phyloP scores from a whole-genome alignment of 768 basidiomycete species.

The Leccinum disarticulatum region DNA sequence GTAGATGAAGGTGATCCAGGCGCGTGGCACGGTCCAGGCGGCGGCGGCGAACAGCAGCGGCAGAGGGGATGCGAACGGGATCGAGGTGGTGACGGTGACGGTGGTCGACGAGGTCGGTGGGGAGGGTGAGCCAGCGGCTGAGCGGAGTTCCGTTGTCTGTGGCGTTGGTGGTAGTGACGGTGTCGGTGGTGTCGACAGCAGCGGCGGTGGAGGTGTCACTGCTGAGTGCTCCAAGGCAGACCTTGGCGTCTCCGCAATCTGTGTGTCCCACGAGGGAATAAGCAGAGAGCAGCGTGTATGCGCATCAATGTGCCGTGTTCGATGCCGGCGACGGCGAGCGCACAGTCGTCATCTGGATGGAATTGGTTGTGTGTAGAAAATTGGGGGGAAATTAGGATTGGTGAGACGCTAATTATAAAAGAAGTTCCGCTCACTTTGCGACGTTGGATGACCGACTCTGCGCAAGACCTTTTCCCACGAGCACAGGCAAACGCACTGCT shows the following conservation, averaged over 20 bases:
- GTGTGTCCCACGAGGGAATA: conserved; percentile 64
- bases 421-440: conserved; percentile 65
- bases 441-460: conserved; percentile 48
- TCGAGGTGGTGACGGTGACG: no score
- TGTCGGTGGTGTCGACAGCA: no score
- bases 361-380: no score
- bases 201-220: conserved; percentile 30
- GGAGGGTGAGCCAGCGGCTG: conserved; percentile 44
- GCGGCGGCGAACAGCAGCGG: no score
- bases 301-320: conserved; percentile 59
- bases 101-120: no score
- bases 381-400: background rate
- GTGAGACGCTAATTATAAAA: background rate
- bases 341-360: conserved; percentile 53
- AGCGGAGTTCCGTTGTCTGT: conserved; percentile 15
- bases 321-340: conserved; percentile 68
- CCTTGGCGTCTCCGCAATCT: conserved; percentile 61
- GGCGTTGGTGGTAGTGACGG: no score
- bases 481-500: no score
- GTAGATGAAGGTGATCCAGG: no score
- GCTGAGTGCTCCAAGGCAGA: conserved; percentile 44
- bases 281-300: background rate
- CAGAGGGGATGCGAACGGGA: no score
- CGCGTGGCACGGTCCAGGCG: no score
- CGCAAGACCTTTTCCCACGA: no score